Evolutionary conservation across 2,329 filamentous ascomycete species (phyloP).

Genomic region (Chaetomiaceae sp.): DNA sequence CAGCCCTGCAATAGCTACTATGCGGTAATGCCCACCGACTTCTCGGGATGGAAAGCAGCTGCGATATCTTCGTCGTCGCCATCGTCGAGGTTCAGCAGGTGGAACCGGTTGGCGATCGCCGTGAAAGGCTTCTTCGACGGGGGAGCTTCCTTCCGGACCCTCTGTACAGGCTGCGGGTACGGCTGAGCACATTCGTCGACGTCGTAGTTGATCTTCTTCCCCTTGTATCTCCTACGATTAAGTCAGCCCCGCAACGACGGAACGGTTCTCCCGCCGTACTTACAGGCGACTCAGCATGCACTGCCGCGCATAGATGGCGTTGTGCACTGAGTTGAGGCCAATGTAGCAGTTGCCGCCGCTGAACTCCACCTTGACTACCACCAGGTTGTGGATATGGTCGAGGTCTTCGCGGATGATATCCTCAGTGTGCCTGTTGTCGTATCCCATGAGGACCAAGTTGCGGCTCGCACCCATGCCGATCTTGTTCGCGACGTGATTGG

Average conservation of each 20-base stretch:
- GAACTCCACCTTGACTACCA: conserved; percentile 61
- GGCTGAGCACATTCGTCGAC: conserved; percentile 65
- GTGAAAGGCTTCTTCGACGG: conserved; percentile 32
- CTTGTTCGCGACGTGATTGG: conserved; percentile 57
- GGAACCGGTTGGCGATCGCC: conserved; percentile 53
- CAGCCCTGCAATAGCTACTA: conserved; percentile 12
- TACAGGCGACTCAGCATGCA: conserved; percentile 66
- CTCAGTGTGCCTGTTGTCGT: conserved; percentile 54
- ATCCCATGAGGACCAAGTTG: conserved; percentile 63
- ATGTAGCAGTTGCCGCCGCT: conserved; percentile 56
- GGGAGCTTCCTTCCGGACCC: conserved; percentile 23
- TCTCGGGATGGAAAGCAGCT: conserved; percentile 22
- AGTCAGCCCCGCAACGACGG: conserved; percentile 6
- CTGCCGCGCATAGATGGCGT: conserved; percentile 66
- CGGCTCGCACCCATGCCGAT: conserved; percentile 62
- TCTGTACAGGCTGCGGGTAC: conserved; percentile 31
- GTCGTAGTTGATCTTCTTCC: conserved; percentile 63
- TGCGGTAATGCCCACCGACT: conserved; percentile 24
- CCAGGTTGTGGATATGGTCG: conserved; percentile 75
- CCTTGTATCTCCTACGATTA: conserved; percentile 55
- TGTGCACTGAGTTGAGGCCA: conserved; percentile 69
- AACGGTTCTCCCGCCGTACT: conserved; percentile 22
- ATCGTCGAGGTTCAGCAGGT: conserved; percentile 48
- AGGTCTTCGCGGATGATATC: conserved; percentile 63
- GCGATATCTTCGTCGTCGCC: conserved; percentile 34